Percentiles rank a stretch among this genome's conserved stretches.
Conservation (phyloP, 1,284 basidiomycete species). For the Schizophyllum amplum region DNA sequence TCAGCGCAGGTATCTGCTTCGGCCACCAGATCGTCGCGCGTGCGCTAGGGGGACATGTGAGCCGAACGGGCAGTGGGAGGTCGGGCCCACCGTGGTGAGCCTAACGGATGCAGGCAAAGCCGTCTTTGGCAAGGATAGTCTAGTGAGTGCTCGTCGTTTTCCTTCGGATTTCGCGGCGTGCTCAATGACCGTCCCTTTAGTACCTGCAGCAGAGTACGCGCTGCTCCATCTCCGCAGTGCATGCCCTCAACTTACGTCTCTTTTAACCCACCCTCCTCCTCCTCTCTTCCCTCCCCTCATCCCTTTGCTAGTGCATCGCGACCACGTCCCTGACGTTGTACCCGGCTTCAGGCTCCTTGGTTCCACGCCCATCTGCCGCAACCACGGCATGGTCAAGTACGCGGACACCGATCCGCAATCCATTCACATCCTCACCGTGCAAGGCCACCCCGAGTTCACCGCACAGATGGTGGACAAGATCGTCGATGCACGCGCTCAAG, state of each 20-base stretch:
- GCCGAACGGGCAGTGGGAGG: constrained; percentile 69
- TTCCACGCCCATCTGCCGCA: constrained; percentile 47
- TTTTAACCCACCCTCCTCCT: not conserved
- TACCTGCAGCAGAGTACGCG: constrained; percentile 1
- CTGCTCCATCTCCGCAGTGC: too few species aligned
- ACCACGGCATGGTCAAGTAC: constrained; percentile 68
- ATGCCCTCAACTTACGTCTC: not conserved
- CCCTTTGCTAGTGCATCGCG: constrained; percentile 75
- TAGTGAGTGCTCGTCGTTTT: constrained; percentile 35
- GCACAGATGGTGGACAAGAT: constrained; percentile 49
- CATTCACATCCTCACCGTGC: constrained; percentile 61
- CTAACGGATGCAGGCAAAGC: constrained; percentile 61
- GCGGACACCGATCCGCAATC: not conserved
- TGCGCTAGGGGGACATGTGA: constrained; percentile 70
- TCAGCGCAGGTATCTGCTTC: constrained; percentile 79
- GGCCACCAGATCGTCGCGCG: constrained; percentile 82
- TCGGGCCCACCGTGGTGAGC: constrained; percentile 58
- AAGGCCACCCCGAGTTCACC: constrained; percentile 80
- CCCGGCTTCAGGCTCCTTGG: constrained; percentile 49
- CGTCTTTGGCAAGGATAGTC: constrained; percentile 47
- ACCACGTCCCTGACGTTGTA: constrained; percentile 66
- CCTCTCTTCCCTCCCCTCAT: not conserved
- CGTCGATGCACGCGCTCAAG: constrained; percentile 44
- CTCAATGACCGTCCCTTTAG: constrained; percentile 1
- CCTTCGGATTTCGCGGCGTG: not conserved